phyloP scores from a whole-genome alignment of 73 alveolate species.

The Paramecium octaurelia region DNA sequence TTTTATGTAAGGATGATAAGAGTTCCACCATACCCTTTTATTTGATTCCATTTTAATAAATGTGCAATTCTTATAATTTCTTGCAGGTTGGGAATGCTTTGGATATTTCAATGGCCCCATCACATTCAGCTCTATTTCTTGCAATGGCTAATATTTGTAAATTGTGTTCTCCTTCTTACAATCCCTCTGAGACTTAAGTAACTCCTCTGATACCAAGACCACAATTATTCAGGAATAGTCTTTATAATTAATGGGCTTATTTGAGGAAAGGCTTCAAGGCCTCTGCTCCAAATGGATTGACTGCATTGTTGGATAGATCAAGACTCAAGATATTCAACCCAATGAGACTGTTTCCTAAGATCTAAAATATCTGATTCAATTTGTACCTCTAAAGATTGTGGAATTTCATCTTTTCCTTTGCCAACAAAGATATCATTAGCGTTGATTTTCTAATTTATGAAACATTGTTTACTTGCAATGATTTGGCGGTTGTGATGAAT shows the following conservation, averaged over 20 bases:
- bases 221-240: constrained; percentile 44
- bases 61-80: constrained; percentile 47
- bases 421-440: constrained; percentile 57
- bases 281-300: constrained; percentile 64
- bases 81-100: constrained; percentile 49
- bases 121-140: constrained; percentile 63
- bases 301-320: constrained; percentile 62
- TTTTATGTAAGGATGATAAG: background rate
- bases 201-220: constrained; percentile 63
- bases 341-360: constrained; percentile 41
- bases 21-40: constrained; percentile 55
- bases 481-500: background rate
- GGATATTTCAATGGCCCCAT: constrained; percentile 54
- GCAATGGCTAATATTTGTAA: constrained; percentile 54
- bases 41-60: constrained; percentile 58
- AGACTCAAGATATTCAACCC: constrained; percentile 48
- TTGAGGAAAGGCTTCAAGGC: constrained; percentile 59
- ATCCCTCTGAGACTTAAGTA: constrained; percentile 38
- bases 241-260: constrained; percentile 48
- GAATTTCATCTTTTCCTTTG: constrained; percentile 55
- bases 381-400: constrained; percentile 32
- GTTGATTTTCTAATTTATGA: constrained; percentile 37
- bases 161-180: constrained; percentile 44
- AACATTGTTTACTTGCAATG: background rate
- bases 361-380: background rate